These are phyloP conservation scores for Carex parvula DNA, from an alignment of 176 grass and related monocot genomes.

Conservation along the genomic window DNA sequence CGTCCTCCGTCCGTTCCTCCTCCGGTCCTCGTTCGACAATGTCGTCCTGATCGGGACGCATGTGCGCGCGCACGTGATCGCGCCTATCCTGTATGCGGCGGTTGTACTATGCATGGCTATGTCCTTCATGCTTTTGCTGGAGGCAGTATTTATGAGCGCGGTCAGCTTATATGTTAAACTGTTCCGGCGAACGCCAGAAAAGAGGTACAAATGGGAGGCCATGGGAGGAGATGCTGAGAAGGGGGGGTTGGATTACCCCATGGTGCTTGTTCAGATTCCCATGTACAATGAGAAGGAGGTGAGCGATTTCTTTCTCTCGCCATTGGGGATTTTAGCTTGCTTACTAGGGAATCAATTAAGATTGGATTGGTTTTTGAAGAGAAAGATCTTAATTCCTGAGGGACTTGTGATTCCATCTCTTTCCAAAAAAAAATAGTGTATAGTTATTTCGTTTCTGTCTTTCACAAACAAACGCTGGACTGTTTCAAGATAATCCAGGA, in stretches of 20 bases:
- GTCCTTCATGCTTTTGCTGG: slow-evolving; percentile 71
- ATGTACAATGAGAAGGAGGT: slow-evolving; percentile 87
- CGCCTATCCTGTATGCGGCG: slow-evolving; percentile 38
- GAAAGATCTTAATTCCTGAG: neutral
- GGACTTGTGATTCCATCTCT: neutral
- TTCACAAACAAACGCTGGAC: neutral
- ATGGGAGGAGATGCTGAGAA: slow-evolving; percentile 28
- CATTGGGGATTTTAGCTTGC: neutral
- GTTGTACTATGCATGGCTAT: slow-evolving; percentile 68
- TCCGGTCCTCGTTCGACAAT: neutral
- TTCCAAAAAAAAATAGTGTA: neutral
- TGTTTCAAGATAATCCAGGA: neutral
- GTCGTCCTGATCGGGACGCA: slow-evolving; percentile 15
- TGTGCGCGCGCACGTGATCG: slow-evolving; percentile 38
- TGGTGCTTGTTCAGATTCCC: slow-evolving; percentile 98
- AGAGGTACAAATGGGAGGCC: slow-evolving; percentile 60
- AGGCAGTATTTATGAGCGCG: slow-evolving; percentile 75
- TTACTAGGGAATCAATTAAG: neutral
- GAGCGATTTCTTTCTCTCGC: slow-evolving; percentile 15
- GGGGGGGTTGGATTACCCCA: slow-evolving; percentile 35
- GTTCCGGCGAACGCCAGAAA: slow-evolving; percentile 36
- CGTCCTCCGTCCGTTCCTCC: neutral
- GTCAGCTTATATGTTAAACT: slow-evolving; percentile 43
- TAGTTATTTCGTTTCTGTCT: neutral
- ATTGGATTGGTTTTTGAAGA: neutral